phyloP scores from a whole-genome alignment of 73 alveolate species.

The Paramecium primaurelia region DNA sequence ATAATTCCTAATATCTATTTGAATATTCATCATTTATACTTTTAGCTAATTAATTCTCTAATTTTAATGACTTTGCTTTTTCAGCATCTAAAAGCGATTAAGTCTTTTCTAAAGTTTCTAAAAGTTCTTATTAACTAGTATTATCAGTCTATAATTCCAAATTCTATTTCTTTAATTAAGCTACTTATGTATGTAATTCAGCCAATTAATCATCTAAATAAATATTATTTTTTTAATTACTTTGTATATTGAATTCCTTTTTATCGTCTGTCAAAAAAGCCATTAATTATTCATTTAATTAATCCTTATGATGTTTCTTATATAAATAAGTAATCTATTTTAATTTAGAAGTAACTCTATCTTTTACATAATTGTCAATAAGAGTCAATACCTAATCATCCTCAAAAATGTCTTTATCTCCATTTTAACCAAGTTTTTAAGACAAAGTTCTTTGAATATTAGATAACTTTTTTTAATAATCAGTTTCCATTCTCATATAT shows the following conservation, averaged over 20 bases:
- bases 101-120: conserved; percentile 41
- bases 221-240: neutral
- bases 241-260: conserved; percentile 21
- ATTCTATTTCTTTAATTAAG: neutral
- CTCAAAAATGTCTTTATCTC: neutral
- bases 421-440: neutral
- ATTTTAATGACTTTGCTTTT: neutral
- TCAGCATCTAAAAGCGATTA: neutral
- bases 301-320: conserved; percentile 35
- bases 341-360: neutral
- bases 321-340: neutral
- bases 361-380: neutral
- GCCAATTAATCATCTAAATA: neutral
- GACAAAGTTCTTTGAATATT: neutral
- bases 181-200: neutral
- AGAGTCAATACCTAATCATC: neutral
- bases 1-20: neutral
- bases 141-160: neutral
- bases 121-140: neutral
- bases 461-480: neutral
- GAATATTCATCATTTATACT: neutral
- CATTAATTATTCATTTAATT: neutral
- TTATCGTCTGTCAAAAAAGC: neutral
- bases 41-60: neutral
- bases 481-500: neutral